These are phyloP conservation scores for Linderina pennispora DNA, from an alignment of 192 early-diverging fungal genomes.

Conservation along the genomic window DNA sequence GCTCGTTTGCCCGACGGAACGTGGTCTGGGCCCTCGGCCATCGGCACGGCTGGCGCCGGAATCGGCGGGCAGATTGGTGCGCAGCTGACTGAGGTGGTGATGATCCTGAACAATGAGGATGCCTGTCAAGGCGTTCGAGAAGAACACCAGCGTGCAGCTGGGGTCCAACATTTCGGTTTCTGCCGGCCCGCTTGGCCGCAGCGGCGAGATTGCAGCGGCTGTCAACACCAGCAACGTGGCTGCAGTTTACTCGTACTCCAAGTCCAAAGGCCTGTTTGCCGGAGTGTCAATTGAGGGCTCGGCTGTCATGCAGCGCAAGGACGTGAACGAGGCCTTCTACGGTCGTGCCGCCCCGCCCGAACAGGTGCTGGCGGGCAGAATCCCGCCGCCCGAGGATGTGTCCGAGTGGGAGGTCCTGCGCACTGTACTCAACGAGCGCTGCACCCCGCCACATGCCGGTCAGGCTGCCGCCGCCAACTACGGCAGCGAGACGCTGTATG, in stretches of 20 bases:
- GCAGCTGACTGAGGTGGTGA: slow-evolving; percentile 84
- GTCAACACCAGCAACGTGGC: slow-evolving; percentile 63
- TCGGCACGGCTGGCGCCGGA: slow-evolving; percentile 76
- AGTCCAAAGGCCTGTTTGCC: slow-evolving; percentile 89
- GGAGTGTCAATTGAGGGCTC: slow-evolving; percentile 90
- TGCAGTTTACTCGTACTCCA: slow-evolving; percentile 91
- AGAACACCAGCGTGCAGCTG: slow-evolving; percentile 78
- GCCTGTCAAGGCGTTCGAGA: slow-evolving; percentile 81
- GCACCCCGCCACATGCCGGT: slow-evolving; percentile 18
- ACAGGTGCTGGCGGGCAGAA: slow-evolving; percentile 69
- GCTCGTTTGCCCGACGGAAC: slow-evolving; percentile 57
- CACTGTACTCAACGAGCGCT: slow-evolving; percentile 36
- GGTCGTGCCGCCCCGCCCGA: slow-evolving; percentile 72
- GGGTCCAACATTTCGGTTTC: slow-evolving; percentile 84
- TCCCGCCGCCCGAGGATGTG: slow-evolving; percentile 57
- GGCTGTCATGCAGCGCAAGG: slow-evolving; percentile 72
- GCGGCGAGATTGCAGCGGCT: slow-evolving; percentile 75
- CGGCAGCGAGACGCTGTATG: slow-evolving; percentile 33
- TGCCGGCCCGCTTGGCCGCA: slow-evolving; percentile 82
- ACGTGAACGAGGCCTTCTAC: slow-evolving; percentile 84
- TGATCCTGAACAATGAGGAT: slow-evolving; percentile 76
- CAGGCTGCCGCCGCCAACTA: not conserved
- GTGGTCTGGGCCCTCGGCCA: slow-evolving; percentile 86
- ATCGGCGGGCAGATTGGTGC: slow-evolving; percentile 87
- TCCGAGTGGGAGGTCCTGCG: slow-evolving; percentile 41